Base-by-base conservation (phyloP, 177 flowering plant species). In the Vitis hybrid region DNA sequence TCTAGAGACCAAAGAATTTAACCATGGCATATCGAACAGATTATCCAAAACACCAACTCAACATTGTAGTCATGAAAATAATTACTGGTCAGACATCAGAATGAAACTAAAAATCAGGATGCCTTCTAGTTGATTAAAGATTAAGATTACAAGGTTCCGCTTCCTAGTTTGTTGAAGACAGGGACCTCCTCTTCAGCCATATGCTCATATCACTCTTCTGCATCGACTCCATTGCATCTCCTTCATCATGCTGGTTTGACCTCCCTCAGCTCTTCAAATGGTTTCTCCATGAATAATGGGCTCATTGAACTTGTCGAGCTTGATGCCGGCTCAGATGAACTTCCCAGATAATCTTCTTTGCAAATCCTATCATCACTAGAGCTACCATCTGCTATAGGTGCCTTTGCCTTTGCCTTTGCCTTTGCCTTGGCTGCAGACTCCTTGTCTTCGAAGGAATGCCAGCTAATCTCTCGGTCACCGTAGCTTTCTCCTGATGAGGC, bases 401-500 rank as follows among this genome's bases (percentile, higher is more conserved):
- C 71, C 51, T 74, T 77, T 56, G 56, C 76, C 58, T 70, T 69
- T 11, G 35, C 74, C 60, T 63, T 69, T 11, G 35, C 74, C 52
- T 63, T 67, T 3, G 55, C 66, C 21, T 66, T 57, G 2, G 61
- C 77, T 51, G 70, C 51, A 18, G 40, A 18, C 4, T 65, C 48
- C 48, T 48, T 48, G 3, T 62, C 78, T 55, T 70, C 72, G 24
- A 62, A 64, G 52, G 50, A 62, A 52, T 40, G 49, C 70, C 66
- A 64, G 68, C 67, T 67, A 32, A 72, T 70, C 27, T 81, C 78
- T 30, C 72, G 6, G 46, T 35, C 19, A 56, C 71, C 74, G 72
- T 71, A 75, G 66, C 78, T 69, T 71, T 78, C 80, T 64, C 51
- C 35, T 1, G 84, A 79, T 52, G 88, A 78, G 52, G 88, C 69